Evolutionary conservation across 768 basidiomycete species (phyloP).

Genomic region (Podaxis carcinomalis): DNA sequence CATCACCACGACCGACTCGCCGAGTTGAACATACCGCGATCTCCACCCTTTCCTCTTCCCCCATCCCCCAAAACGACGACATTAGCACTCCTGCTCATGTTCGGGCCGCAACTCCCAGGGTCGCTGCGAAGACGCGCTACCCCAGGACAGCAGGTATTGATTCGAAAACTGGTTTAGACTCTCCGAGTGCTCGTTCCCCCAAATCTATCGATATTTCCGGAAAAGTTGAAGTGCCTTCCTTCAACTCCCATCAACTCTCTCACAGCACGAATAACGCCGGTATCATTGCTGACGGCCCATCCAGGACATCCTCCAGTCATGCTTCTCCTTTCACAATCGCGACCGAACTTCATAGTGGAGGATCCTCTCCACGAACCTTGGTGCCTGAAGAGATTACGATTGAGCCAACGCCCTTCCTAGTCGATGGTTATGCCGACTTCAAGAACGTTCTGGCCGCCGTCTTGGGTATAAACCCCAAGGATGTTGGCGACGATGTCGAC

Average conservation of each 20-base stretch:
- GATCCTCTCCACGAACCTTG: slow-evolving; percentile 35
- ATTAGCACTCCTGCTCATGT: no score
- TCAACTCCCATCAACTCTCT: no score
- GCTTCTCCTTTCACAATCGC: not conserved
- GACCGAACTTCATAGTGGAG: slow-evolving; percentile 13
- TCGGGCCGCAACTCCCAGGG: no score
- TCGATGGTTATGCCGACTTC: slow-evolving; percentile 25
- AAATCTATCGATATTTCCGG: not conserved
- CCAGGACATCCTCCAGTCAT: slow-evolving; percentile 8
- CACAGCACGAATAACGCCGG: slow-evolving; percentile 19
- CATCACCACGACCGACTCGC: not conserved
- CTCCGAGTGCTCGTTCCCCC: not conserved
- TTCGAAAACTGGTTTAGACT: no score
- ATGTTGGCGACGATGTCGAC: slow-evolving; percentile 42
- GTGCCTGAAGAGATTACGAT: slow-evolving; percentile 30
- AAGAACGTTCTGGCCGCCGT: slow-evolving; percentile 38
- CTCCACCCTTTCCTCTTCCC: no score
- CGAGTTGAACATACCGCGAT: no score
- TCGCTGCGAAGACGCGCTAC: no score
- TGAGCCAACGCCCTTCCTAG: slow-evolving; percentile 15
- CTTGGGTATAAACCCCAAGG: slow-evolving; percentile 35
- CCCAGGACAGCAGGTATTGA: no score
- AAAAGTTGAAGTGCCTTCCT: no score
- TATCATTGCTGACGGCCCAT: slow-evolving; percentile 25
- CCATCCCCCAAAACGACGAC: no score